Evolutionary conservation across 2,329 filamentous ascomycete species (phyloP), one percentile per base, ranked within the genome.

Genomic region (Diplodia mutila): DNA sequence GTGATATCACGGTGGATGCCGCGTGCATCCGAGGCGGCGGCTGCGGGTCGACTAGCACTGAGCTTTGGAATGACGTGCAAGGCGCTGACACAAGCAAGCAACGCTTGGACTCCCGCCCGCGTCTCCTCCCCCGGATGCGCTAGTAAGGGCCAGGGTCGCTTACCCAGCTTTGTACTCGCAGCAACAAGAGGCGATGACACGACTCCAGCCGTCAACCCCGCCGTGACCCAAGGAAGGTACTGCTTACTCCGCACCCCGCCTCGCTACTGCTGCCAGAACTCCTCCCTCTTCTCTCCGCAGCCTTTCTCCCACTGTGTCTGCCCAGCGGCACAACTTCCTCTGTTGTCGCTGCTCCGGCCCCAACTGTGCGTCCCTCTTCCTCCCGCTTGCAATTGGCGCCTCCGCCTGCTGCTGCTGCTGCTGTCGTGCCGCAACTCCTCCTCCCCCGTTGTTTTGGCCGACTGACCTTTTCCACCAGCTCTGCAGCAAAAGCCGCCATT

Each of bases 41-140:
- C 52, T 54, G 18, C 16, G 16, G 39, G 18, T n/a, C n/a, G n/a
- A n/a, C 8, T 42, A 16, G 39, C 39, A 25, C 27, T 16, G 14
- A 12, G 53, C 27, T 37, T 34, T 46, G n/a, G 27, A 42, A 34
- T 61, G 57, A 49, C 57, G 57, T 61, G 39, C 21, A 48, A 25
- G 37, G 25, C 25, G 55, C 55, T 61, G 57, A 48, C 39, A 21
- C n/a, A 21, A 14, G 12, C 34, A 4, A 21, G 8, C 11, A 12
- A 42, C 27, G 57, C 57, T 49, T 49, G 46, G 57, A n/a, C 57
- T 61, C 57, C 57, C 57, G 57, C 39, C 55, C 57, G 57, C 57
- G 39, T 61, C 57, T 48, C 57, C 57, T 49, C 57, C 57, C 57
- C 57, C 57, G 34, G 57, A 48, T 34, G 57, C 57, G 23, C 57